A percentile compares a stretch with the other conserved stretches of the same genome.
Conservation (phyloP, 2,329 filamentous ascomycete species). For the Aspergillus alliaceus region DNA sequence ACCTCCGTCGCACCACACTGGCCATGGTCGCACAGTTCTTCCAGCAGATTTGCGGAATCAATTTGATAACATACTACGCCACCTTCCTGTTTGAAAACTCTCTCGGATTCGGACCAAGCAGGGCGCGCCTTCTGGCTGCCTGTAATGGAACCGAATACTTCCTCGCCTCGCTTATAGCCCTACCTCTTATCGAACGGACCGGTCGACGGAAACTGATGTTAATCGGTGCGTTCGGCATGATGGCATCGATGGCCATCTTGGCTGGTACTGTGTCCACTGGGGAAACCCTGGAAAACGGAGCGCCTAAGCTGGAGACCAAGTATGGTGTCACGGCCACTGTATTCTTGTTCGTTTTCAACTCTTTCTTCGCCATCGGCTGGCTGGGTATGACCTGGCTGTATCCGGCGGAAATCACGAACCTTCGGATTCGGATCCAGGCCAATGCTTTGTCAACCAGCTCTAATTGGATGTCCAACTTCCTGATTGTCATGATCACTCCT, state of each 20-base stretch:
- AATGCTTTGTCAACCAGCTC: slow-evolving; percentile 60
- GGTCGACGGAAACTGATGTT: slow-evolving; percentile 39
- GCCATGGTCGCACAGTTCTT: slow-evolving; percentile 27
- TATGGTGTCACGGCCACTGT: slow-evolving; percentile 13
- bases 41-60: slow-evolving; percentile 31
- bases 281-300: background rate
- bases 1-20: slow-evolving; percentile 24
- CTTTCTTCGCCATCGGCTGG: slow-evolving; percentile 65
- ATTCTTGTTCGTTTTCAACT: slow-evolving; percentile 63
- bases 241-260: slow-evolving; percentile 2
- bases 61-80: slow-evolving; percentile 34
- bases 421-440: slow-evolving; percentile 59
- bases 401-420: slow-evolving; percentile 50
- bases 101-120: slow-evolving; percentile 4
- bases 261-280: slow-evolving; percentile 1
- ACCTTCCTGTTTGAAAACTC: slow-evolving; percentile 4
- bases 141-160: slow-evolving; percentile 29
- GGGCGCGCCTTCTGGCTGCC: slow-evolving; percentile 15
- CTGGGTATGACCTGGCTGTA: slow-evolving; percentile 59
- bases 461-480: slow-evolving; percentile 63
- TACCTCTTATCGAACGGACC: slow-evolving; percentile 31
- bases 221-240: slow-evolving; percentile 19
- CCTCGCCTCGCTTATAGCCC: slow-evolving; percentile 18
- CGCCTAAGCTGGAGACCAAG: background rate
- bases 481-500: slow-evolving; percentile 67